Conservation (phyloP, 1,284 basidiomycete species). For the Schizophyllum commune region DNA sequence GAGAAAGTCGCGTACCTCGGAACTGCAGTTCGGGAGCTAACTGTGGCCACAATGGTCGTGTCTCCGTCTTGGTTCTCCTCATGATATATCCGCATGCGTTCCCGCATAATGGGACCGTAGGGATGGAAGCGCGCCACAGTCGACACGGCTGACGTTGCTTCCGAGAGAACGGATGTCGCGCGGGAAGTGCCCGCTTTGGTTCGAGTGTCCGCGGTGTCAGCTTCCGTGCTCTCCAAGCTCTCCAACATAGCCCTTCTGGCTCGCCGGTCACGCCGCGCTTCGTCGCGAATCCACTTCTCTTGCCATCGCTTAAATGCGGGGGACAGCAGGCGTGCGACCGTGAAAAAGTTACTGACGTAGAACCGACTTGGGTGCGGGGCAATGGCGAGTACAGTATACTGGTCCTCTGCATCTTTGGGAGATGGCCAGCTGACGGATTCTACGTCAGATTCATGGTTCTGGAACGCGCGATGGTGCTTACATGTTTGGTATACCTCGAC, state of each 20-base stretch:
- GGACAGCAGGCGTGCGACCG: not conserved
- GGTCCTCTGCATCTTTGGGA: not conserved
- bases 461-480: not conserved
- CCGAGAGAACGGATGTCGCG: not conserved
- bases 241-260: not conserved
- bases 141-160: not conserved
- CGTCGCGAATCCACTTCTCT: not conserved
- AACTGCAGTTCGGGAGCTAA: too few species aligned
- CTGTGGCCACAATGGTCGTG: too few species aligned
- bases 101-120: not conserved
- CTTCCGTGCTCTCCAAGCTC: not conserved
- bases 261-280: not conserved
- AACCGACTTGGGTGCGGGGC: not conserved
- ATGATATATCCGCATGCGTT: not conserved
- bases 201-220: not conserved
- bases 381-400: not conserved
- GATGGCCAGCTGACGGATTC: too few species aligned
- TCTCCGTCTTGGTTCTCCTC: too few species aligned
- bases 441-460: too few species aligned
- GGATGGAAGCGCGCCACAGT: not conserved
- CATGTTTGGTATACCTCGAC: not conserved
- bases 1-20: too few species aligned
- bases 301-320: not conserved
- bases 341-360: not conserved
- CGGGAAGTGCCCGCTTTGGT: not conserved